These are phyloP conservation scores for Blumeria graminis DNA, from an alignment of 2,329 filamentous ascomycete genomes.

Conservation along the genomic window DNA sequence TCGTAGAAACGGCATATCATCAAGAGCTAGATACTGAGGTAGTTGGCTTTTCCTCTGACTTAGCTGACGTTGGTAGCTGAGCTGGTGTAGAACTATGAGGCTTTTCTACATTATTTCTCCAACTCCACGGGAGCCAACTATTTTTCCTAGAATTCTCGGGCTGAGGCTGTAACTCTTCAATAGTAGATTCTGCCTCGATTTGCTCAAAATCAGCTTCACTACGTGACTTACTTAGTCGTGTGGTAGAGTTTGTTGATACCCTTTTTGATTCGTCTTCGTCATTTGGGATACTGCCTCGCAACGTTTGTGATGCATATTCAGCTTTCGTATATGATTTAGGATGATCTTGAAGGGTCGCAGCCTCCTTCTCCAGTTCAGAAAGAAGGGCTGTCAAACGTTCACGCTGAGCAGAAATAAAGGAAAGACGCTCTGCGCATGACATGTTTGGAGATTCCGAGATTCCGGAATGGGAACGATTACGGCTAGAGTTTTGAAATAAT, in stretches of 20 bases:
- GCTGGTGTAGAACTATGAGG: conserved; percentile 2
- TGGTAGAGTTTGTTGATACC: conserved; percentile 13
- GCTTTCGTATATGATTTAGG: conserved; percentile 1
- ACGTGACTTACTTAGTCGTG: conserved; percentile 50
- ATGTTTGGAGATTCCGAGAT: conserved; percentile 49
- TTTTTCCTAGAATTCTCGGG: conserved; percentile 13
- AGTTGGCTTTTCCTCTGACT: no score
- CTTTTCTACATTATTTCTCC: conserved; percentile 14
- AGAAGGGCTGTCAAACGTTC: conserved; percentile 54
- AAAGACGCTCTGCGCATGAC: conserved; percentile 40
- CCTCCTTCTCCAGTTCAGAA: conserved; percentile 58
- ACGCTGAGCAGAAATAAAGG: conserved; percentile 55
- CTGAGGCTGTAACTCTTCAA: conserved; percentile 24
- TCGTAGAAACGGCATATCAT: no score
- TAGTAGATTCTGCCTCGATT: conserved; percentile 50
- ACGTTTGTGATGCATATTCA: conserved; percentile 8
- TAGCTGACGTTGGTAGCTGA: no score
- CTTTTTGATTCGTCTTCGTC: conserved; percentile 10
- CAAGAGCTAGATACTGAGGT: no score
- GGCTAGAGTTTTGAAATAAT: conserved; percentile 8
- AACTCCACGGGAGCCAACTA: conserved; percentile 26
- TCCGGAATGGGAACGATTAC: conserved; percentile 29
- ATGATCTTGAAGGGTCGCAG: conserved; percentile 29
- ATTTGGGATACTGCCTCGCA: conserved; percentile 12
- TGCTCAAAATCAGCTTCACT: conserved; percentile 81